These are phyloP conservation scores for Fraxinus quadrangulata DNA, from an alignment of 257 asterid genomes.

Conservation along the genomic window DNA sequence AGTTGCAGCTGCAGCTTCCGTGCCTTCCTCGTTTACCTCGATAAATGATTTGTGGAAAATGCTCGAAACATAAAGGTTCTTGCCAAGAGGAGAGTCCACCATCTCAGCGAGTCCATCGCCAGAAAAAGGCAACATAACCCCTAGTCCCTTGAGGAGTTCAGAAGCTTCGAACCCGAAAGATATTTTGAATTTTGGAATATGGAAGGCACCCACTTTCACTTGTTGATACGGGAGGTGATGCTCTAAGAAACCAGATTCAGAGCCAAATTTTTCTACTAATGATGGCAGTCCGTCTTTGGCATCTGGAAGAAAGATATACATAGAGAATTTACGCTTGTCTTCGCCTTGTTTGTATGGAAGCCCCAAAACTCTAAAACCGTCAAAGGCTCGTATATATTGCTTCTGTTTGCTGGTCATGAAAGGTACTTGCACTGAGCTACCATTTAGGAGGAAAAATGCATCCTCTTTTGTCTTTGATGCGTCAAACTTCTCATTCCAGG, in stretches of 20 bases:
- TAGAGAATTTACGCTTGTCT: background rate
- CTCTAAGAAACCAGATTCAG: background rate
- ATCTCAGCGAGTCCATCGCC: slow-evolving; percentile 5
- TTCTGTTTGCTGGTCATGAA: slow-evolving; percentile 6
- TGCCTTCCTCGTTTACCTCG: slow-evolving; percentile 23
- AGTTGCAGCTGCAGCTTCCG: slow-evolving; percentile 24
- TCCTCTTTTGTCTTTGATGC: slow-evolving; percentile 20
- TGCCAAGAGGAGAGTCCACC: slow-evolving; percentile 8
- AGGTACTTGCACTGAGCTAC: slow-evolving; percentile 4
- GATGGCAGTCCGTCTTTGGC: background rate
- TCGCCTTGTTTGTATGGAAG: slow-evolving; percentile 12
- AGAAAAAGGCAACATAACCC: slow-evolving; percentile 4
- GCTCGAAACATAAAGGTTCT: background rate
- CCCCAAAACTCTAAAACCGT: background rate
- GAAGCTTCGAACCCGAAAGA: slow-evolving; percentile 4
- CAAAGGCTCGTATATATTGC: background rate
- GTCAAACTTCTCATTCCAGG: slow-evolving; percentile 39
- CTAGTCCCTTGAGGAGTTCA: background rate
- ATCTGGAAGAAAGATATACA: slow-evolving; percentile 4
- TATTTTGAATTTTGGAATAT: slow-evolving; percentile 2
- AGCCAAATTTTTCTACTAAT: background rate
- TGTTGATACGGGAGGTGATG: background rate
- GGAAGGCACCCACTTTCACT: background rate
- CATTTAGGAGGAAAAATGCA: slow-evolving; percentile 9
- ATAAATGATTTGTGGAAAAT: slow-evolving; percentile 19